A percentile compares a stretch with the other conserved stretches of the same genome.
These are phyloP conservation scores for Amesomyces nigricolor DNA, from an alignment of 2,329 filamentous ascomycete genomes.

Conservation along the genomic window DNA sequence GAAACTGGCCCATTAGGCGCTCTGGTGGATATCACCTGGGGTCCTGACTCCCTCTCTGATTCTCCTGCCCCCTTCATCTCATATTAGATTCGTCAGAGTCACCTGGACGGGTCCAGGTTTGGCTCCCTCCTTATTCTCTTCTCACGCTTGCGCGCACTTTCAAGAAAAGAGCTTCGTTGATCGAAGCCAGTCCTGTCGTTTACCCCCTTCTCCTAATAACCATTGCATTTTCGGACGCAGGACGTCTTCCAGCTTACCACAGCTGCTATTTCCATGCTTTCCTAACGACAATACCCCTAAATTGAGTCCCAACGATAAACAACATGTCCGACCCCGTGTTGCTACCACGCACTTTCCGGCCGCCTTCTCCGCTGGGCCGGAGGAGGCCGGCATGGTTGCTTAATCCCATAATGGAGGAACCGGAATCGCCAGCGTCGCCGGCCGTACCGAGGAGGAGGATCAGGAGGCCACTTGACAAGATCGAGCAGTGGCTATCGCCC, in stretches of 20 bases:
- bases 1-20: slow-evolving; percentile 21
- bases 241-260: slow-evolving; percentile 28
- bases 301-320: slow-evolving; percentile 29
- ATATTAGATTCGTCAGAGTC: slow-evolving; percentile 25
- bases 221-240: slow-evolving; percentile 29
- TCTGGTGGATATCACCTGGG: slow-evolving; percentile 20
- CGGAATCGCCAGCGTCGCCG: slow-evolving; percentile 31
- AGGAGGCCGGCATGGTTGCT: slow-evolving; percentile 44
- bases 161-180: slow-evolving; percentile 39
- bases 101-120: slow-evolving; percentile 24
- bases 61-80: slow-evolving; percentile 6
- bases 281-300: slow-evolving; percentile 17
- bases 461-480: slow-evolving; percentile 42
- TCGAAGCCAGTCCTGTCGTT: slow-evolving; percentile 41
- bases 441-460: slow-evolving; percentile 27
- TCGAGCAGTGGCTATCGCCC: slow-evolving; percentile 54
- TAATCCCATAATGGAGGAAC: slow-evolving; percentile 62
- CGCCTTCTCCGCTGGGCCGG: slow-evolving; percentile 51
- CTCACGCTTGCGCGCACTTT: slow-evolving; percentile 30
- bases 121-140: slow-evolving; percentile 30
- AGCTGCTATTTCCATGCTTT: slow-evolving; percentile 28
- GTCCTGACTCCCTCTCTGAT: slow-evolving; percentile 8
- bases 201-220: slow-evolving; percentile 29
- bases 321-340: slow-evolving; percentile 47
- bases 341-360: slow-evolving; percentile 40